Percentiles rank a stretch among this genome's conserved stretches.
Conservation (phyloP, 441 rosid genomes). For the Rhodomyrtus psidioides region DNA sequence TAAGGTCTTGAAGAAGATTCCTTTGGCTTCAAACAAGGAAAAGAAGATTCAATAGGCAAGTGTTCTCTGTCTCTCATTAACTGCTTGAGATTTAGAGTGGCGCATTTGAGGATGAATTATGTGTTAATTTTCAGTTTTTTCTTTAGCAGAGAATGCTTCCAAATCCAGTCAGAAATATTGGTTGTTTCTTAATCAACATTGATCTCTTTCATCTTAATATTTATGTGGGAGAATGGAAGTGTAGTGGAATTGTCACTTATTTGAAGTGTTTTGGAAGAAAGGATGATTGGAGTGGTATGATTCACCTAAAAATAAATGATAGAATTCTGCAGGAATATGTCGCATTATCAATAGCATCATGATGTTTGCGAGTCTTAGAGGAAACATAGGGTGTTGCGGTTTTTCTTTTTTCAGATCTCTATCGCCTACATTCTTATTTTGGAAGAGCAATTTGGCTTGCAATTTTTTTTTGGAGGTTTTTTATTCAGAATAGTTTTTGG, state of each 20-base stretch:
- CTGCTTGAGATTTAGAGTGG: neutral
- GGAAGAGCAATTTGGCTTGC: neutral
- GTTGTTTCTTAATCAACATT: neutral
- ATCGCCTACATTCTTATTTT: neutral
- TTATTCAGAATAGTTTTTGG: neutral
- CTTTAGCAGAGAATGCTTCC: neutral
- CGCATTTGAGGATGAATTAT: neutral
- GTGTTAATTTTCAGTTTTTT: neutral
- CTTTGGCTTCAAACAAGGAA: slow-evolving; percentile 38
- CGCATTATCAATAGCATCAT: neutral
- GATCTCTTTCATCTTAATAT: neutral
- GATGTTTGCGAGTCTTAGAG: neutral
- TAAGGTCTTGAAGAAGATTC: slow-evolving; percentile 44
- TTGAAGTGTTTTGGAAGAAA: neutral
- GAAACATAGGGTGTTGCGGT: neutral
- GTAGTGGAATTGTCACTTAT: neutral
- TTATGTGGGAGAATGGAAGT: neutral
- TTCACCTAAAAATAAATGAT: neutral
- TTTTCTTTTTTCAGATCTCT: neutral
- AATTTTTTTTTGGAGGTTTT: neutral
- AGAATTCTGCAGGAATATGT: neutral
- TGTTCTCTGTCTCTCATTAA: neutral
- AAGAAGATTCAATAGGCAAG: slow-evolving; percentile 78
- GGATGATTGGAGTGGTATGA: neutral
- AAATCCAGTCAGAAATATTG: neutral